phyloP scores from a whole-genome alignment of 208 protist genomes.

The Leishmania gerbilli region DNA sequence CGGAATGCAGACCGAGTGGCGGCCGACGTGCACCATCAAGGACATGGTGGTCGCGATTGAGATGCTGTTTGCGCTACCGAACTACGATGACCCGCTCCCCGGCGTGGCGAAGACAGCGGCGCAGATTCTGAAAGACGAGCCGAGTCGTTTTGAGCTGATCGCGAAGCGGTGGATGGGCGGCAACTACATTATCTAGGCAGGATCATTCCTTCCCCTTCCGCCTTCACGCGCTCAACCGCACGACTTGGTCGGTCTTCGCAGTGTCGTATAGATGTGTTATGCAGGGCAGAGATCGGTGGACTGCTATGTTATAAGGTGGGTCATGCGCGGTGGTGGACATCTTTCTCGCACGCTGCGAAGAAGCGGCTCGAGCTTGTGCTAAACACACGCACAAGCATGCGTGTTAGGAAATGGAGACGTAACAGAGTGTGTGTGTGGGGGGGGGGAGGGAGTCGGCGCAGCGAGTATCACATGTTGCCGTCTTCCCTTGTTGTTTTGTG shows the following conservation, averaged over 20 bases:
- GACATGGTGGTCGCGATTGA: conserved; percentile 83
- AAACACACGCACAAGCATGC: background rate
- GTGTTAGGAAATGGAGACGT: background rate
- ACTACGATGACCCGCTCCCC: conserved; percentile 81
- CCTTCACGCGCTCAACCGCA: background rate
- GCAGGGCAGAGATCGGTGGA: background rate
- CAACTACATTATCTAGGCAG: conserved; percentile 34
- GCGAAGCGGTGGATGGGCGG: conserved; percentile 73
- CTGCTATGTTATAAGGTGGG: background rate
- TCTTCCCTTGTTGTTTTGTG: background rate
- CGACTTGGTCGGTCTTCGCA: background rate
- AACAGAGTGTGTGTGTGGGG: no score
- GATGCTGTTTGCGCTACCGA: conserved; percentile 79
- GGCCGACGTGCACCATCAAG: conserved; percentile 60
- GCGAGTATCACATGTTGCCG: background rate
- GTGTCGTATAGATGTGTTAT: background rate
- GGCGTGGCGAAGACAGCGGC: conserved; percentile 68
- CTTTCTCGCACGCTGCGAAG: background rate
- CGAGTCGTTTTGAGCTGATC: conserved; percentile 44
- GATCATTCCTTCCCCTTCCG: background rate
- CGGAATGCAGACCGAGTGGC: conserved; percentile 84
- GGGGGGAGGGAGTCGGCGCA: background rate
- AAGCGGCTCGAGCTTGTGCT: background rate
- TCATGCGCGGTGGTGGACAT: background rate
- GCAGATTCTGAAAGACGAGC: conserved; percentile 62